Conservation (phyloP, 1,284 basidiomycete species). For the Apiotrichum domesticum region DNA sequence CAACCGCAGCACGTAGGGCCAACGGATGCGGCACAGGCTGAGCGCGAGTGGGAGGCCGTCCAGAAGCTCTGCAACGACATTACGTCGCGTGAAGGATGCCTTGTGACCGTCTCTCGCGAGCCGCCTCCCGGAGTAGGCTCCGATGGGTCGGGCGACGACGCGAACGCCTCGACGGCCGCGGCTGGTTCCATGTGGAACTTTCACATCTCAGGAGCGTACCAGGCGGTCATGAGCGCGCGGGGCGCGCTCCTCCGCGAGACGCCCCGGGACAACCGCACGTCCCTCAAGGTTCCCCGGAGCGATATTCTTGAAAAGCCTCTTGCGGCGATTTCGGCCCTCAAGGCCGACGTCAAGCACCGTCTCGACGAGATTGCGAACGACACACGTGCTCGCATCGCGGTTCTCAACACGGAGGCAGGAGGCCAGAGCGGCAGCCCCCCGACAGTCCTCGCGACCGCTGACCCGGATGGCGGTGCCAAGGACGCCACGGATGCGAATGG, state of each 20-base stretch:
- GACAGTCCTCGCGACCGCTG: constrained; percentile 31
- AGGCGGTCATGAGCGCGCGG: constrained; percentile 84
- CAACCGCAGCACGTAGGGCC: constrained; percentile 19
- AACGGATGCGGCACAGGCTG: constrained; percentile 22
- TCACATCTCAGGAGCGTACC: constrained; percentile 81
- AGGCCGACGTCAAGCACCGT: constrained; percentile 74
- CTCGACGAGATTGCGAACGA: constrained; percentile 88
- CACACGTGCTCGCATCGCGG: constrained; percentile 80
- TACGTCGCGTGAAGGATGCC: constrained; percentile 71
- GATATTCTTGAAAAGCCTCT: constrained; percentile 84
- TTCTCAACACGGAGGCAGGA: constrained; percentile 49
- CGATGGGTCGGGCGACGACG: not conserved
- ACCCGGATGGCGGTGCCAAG: constrained; percentile 12
- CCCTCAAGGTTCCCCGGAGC: constrained; percentile 82
- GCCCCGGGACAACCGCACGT: constrained; percentile 75
- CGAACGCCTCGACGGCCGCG: not conserved
- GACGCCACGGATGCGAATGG: constrained; percentile 6
- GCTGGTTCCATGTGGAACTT: constrained; percentile 62
- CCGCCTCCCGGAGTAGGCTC: not conserved
- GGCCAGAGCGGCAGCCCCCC: constrained; percentile 17
- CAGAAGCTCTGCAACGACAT: constrained; percentile 74
- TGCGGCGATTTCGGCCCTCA: constrained; percentile 62
- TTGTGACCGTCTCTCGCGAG: constrained; percentile 69
- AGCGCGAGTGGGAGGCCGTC: constrained; percentile 57
- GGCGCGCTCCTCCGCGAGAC: constrained; percentile 84